phyloP scores from a whole-genome alignment of 192 early-diverging fungal genomes.

The Backusella australiensis region DNA sequence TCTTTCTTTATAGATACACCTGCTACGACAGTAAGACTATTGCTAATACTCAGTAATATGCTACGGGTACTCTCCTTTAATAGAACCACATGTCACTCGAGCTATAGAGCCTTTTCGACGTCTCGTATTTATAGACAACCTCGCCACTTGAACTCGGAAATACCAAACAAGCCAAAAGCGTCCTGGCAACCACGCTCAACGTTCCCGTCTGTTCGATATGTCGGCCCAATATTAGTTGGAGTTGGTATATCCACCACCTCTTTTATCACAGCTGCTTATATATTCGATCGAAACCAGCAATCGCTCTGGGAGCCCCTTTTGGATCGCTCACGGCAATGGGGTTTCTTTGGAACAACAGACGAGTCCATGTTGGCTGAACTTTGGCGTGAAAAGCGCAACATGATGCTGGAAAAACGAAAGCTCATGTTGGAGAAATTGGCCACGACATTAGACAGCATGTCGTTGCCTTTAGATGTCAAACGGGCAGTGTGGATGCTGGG shows the following conservation, averaged over 20 bases:
- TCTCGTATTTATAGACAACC: background rate
- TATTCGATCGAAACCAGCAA: constrained; percentile 14
- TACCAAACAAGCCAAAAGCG: background rate
- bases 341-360: background rate
- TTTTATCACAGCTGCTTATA: constrained; percentile 9
- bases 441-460: background rate
- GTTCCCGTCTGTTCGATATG: constrained; percentile 9
- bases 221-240: background rate
- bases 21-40: background rate
- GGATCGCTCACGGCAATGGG: background rate
- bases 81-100: background rate
- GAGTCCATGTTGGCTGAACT: background rate
- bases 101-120: background rate
- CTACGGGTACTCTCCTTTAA: background rate
- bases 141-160: background rate
- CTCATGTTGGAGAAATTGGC: background rate
- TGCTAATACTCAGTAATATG: background rate
- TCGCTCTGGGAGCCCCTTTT: background rate
- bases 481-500: constrained; percentile 9
- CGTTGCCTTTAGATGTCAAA: constrained; percentile 1
- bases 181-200: background rate
- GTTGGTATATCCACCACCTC: background rate
- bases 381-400: constrained; percentile 5
- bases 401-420: background rate
- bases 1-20: background rate